Evolutionary conservation across 768 basidiomycete species (phyloP).

Genomic region (Boletellus sp.): DNA sequence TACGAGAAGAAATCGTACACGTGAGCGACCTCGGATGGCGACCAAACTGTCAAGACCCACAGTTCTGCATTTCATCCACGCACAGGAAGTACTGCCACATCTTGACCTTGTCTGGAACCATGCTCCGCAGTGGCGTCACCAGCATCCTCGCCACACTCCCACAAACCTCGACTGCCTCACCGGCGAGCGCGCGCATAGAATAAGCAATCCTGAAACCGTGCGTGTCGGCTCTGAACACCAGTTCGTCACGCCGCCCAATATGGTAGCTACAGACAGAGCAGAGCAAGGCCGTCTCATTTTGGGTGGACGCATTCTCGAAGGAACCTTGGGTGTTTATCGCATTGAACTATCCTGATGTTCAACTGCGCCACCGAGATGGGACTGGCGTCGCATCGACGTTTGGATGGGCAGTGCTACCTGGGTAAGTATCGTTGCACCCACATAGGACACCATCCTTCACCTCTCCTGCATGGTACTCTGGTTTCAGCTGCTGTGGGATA

Average conservation of each 20-base stretch:
- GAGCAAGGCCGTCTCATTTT: constrained; percentile 7
- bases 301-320: constrained; percentile 7
- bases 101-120: background rate
- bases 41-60: background rate
- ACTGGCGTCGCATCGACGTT: constrained; percentile 6
- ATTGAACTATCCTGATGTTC: constrained; percentile 10
- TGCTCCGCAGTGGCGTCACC: background rate
- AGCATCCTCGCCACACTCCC: constrained; percentile 5
- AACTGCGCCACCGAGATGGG: background rate
- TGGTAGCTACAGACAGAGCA: constrained; percentile 6
- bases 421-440: background rate
- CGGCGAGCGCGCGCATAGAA: constrained; percentile 3
- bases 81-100: constrained; percentile 9
- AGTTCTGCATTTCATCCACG: background rate
- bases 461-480: background rate
- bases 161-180: constrained; percentile 13
- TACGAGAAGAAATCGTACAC: no score
- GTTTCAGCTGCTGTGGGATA: no score
- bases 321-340: constrained; percentile 18
- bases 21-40: no score
- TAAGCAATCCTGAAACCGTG: background rate
- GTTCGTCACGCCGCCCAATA: constrained; percentile 14
- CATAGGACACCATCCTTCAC: background rate
- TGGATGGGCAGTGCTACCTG: constrained; percentile 6
- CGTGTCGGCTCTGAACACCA: constrained; percentile 10